Evolutionary conservation across 306 rosid species (phyloP), one percentile per base, ranked within the genome.

Genomic region (Pyrus communis): DNA sequence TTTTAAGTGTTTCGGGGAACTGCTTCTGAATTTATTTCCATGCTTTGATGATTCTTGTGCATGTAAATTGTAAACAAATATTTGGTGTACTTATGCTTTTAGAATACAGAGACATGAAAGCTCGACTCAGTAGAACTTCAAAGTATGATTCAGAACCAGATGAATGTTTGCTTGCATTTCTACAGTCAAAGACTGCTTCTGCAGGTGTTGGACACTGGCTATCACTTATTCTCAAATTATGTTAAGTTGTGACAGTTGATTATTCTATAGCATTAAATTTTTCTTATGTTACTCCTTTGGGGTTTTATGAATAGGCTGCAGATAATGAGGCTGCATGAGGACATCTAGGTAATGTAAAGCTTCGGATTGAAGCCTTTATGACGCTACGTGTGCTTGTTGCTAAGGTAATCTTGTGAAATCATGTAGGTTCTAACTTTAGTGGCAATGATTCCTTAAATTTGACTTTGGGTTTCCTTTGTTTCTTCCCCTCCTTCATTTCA

Each of bases 121-220:
- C 71, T 45, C 72, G 78, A 61, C 75, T 68, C 58, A 61, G 74
- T 71, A 51, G 75, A 76, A 82, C 82, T 49, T 78, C 84, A 67
- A 79, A 82, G 55, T 45, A 18, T 70, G 81, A 75, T 73, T 85
- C 83, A 72, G 91, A 87, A 76, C 82, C 93, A 84, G 82, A 80
- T 18, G 91, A 88, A 75, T 95, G 98, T 83, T 78, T 91, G 76
- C 92, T 92, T 80, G 85, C 89, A 77, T 95, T 89, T 82, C 90
- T 95, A 28, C 90, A 66, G 75, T 88, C 93, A 71, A 84, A 90
- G 81, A 71, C 81, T 83, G 96, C 97, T 19, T 90, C 96, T 57
- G 92, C 97, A 74, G 92, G 97, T 72, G 86, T 95, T 73, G 98
- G 98, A 61, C 98, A 95, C 78, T 95, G 97, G 97, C 85, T 95